Conservation (phyloP, 352 stramenopile genomes). For the Globisporangium recalcitrans region DNA sequence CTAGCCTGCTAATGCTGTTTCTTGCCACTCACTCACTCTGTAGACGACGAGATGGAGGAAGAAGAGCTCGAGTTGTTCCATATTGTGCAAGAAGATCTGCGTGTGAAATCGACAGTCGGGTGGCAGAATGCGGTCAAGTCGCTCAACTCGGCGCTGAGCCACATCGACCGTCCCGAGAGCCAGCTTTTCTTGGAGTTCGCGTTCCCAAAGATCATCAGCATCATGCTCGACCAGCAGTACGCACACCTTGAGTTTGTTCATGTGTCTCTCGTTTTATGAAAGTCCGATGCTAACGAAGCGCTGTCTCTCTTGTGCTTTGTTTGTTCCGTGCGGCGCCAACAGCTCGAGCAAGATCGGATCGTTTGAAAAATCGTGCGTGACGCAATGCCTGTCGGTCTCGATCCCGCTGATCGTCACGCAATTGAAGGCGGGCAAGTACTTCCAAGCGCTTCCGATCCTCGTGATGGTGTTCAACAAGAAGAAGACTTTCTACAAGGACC, state of each 20-base stretch:
- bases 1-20: background rate
- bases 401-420: slow-evolving; percentile 68
- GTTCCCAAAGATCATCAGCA: slow-evolving; percentile 80
- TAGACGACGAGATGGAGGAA: slow-evolving; percentile 65
- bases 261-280: slow-evolving; percentile 1
- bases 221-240: slow-evolving; percentile 89
- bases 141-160: slow-evolving; percentile 63
- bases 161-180: slow-evolving; percentile 67
- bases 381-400: slow-evolving; percentile 61
- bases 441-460: slow-evolving; percentile 58
- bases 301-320: background rate
- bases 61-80: slow-evolving; percentile 82
- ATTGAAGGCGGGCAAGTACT: slow-evolving; percentile 62
- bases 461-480: slow-evolving; percentile 89
- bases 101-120: slow-evolving; percentile 84
- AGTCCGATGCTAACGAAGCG: background rate
- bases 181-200: slow-evolving; percentile 74
- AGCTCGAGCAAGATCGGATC: slow-evolving; percentile 85
- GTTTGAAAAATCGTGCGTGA: slow-evolving; percentile 85
- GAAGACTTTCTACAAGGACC: slow-evolving; percentile 86
- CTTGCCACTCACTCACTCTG: slow-evolving; percentile 12
- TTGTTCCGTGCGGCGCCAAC: background rate
- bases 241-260: slow-evolving; percentile 23
- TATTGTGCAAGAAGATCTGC: slow-evolving; percentile 79
- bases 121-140: slow-evolving; percentile 88